Evolutionary conservation across 2,329 filamentous ascomycete species (phyloP), one percentile per base, ranked within the genome.

Genomic region (Atkinsonella hypoxylon): DNA sequence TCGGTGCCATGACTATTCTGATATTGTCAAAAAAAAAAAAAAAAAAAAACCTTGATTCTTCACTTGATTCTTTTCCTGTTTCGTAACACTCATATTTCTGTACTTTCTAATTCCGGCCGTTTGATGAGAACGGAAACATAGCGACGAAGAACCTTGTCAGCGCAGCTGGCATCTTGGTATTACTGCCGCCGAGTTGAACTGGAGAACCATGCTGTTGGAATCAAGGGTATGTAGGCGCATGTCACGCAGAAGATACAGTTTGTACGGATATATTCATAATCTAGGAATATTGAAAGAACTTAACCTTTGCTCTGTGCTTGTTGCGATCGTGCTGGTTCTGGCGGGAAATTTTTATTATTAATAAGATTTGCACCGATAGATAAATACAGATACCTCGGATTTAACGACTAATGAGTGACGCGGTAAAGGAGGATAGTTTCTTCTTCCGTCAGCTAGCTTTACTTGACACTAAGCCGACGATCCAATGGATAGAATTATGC

Each of bases 91-190:
- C 47, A 56, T 57, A 52, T 57, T 51, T 53, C 43, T 48, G 45
- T 53, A 40, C 49, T 48, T 30, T 53, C 49, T 55, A 56, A 50
- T 53, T 53, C 54, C 54, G 57, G 32, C 54, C 56, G 49, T 57
- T 56, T 53, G 49, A 45, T 57, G 49, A 50, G 50, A 51, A 58
- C 53, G 47, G 34, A 50, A 47, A 46, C 52, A 45, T 55, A 54
- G 56, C 57, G 57, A 55, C 59, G 58, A 59, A 62, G 55, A 54
- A 49, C 15, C 31, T 44, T 45, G 41, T 36, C 44, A 26, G 51
- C 40, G 32, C 47, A 46, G 40, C 40, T 47, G 51, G 49, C 49
- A 49, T 40, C 26, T n/a, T 38, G 49, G 32, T 40, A 42, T 39
- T 42, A 34, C 40, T 44, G 41, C 31, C 48, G 32, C 40, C 42